Evolutionary conservation across 2,329 filamentous ascomycete species (phyloP).

Genomic region (Fusarium algeriense): DNA sequence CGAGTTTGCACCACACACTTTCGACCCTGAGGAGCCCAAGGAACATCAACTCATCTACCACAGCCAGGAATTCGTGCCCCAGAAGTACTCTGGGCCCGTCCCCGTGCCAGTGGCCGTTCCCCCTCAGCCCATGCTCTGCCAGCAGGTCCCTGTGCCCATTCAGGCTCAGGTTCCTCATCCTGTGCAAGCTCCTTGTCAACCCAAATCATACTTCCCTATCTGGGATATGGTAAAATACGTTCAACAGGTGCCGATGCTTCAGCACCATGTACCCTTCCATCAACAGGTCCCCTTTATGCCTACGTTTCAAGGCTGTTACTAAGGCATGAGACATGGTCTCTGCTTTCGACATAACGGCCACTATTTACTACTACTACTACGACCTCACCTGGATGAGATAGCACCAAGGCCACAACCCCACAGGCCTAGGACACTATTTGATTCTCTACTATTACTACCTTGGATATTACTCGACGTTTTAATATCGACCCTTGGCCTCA

Average conservation of each 20-base stretch:
- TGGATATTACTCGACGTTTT: conserved; percentile 41
- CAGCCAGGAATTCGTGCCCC: conserved; percentile 60
- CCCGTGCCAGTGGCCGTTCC: conserved; percentile 43
- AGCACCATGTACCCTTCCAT: conserved; percentile 64
- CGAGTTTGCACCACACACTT: conserved; percentile 59
- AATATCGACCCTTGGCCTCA: conserved; percentile 39
- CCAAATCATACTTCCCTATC: conserved; percentile 63
- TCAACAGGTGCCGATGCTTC: conserved; percentile 61
- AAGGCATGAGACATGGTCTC: conserved; percentile 20
- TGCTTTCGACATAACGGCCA: conserved; percentile 5
- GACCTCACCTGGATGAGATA: conserved; percentile 40
- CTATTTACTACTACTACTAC: conserved; percentile 7
- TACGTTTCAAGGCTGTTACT: conserved; percentile 66
- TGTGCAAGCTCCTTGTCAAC: conserved; percentile 55
- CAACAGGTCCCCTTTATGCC: conserved; percentile 65
- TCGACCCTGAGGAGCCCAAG: conserved; percentile 61
- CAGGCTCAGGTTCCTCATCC: conserved; percentile 55
- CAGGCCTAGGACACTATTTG: conserved; percentile 29
- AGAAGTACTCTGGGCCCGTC: conserved; percentile 59
- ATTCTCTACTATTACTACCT: conserved; percentile 36
- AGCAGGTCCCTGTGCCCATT: conserved; percentile 47
- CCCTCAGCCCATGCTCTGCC: conserved; percentile 48
- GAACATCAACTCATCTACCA: conserved; percentile 56
- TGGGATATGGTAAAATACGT: conserved; percentile 68
- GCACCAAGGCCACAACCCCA: conserved; percentile 24